A percentile compares a stretch with the other conserved stretches of the same genome.
Evolutionary conservation across 148 eudicot species (phyloP).

Genomic region (Rhododendron ferrugineum): DNA sequence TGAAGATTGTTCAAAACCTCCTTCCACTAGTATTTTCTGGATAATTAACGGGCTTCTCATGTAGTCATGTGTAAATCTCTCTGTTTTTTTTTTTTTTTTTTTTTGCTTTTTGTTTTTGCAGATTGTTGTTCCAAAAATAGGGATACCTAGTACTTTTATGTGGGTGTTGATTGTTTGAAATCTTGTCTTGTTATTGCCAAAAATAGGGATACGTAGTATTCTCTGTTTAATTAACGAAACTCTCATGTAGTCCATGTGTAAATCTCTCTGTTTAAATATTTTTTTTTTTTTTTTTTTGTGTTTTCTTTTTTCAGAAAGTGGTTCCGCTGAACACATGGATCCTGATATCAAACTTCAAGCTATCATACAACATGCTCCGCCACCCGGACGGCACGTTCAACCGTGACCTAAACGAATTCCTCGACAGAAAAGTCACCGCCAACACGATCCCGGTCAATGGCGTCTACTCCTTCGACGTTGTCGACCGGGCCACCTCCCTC

Average conservation of each 20-base stretch:
- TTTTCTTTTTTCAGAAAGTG: conserved; percentile 38
- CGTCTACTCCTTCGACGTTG: conserved; percentile 61
- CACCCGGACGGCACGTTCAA: conserved; percentile 76
- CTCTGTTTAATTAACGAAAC: conserved; percentile 2
- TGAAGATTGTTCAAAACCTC: neutral
- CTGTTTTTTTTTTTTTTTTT: no score
- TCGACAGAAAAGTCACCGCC: conserved; percentile 69
- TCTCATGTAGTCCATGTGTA: neutral
- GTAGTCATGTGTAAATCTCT: neutral
- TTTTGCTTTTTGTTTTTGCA: neutral
- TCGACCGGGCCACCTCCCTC: conserved; percentile 49
- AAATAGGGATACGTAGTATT: neutral
- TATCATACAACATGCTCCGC: conserved; percentile 68
- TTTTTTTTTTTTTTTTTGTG: neutral
- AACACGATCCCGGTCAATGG: conserved; percentile 59
- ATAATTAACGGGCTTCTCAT: neutral
- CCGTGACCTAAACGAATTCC: conserved; percentile 57
- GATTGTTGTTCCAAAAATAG: neutral
- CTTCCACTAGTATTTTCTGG: neutral
- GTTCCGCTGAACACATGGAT: conserved; percentile 85
- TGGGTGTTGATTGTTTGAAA: neutral
- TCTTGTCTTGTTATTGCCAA: neutral
- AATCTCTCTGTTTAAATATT: neutral
- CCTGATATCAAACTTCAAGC: conserved; percentile 77
- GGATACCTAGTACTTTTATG: neutral